Evolutionary conservation across 495 filamentous ascomycete species (phyloP), one percentile per base, ranked within the genome.

Genomic region (Daldinia decipiens): DNA sequence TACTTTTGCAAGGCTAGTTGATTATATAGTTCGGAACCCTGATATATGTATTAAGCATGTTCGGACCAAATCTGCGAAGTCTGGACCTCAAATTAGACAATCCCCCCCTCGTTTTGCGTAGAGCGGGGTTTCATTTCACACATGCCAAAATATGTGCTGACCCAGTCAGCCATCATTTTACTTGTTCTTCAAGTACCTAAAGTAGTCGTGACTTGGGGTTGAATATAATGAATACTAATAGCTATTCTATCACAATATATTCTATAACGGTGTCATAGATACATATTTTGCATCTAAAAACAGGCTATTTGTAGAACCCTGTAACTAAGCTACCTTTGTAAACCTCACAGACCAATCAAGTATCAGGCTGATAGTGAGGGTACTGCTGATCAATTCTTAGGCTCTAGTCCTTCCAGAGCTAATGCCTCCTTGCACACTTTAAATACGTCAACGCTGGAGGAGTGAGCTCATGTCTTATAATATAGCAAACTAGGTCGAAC

Each of bases 401-500:
- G 9, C 32, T 32, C 31, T 32, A 1, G 31, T 34, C 43, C 24
- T 12, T 21, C 43, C 9, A 29, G 52, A 29, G 54, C 53, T 21
- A 65, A 24, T n/a, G 21, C 54, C 31, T 58, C 15, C 29, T 58
- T 38, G 29, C 62, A 58, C 29, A 31, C 51, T 47, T 65, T 31
- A 9, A 65, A 39, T 15, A 65, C 54, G 15, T 65, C 54, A 38
- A 39, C 8, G 17, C 62, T 65, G 32, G 5, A 31, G 15, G 8
- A 36, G 21, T 65, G n/a, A 65, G 43, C 21, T 21, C 13, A 0
- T 4, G 6, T 15, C 7, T 12, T 59, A 0, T 12, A 50, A 15
- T 4, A 17, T 12, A 7, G 24, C 39, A 36, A 19, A 8, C 31
- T 32, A 1, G 12, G 17, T 24, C 21, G 8, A 52, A 58, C 62